phyloP scores from a whole-genome alignment of 306 rosid genomes.

The Ormosia emarginata region DNA sequence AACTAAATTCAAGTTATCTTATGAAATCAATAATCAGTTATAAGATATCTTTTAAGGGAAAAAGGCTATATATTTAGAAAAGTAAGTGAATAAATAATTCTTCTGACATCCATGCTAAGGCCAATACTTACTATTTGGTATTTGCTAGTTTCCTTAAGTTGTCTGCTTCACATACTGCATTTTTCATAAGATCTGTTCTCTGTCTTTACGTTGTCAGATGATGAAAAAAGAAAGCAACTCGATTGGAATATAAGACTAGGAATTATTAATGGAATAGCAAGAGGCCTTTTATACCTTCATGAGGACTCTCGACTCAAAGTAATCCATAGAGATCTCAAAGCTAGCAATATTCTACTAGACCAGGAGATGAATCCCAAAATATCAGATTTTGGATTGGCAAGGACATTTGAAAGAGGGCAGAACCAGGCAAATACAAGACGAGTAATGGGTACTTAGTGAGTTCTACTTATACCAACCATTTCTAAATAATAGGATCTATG shows the following conservation, averaged over 20 bases:
- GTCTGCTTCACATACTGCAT: not conserved
- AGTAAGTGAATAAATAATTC: not conserved
- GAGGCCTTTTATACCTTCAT: conserved; percentile 30
- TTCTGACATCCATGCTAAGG: not conserved
- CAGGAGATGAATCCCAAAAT: conserved; percentile 28
- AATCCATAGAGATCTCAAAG: not conserved
- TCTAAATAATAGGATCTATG: not conserved
- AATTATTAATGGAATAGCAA: conserved; percentile 27
- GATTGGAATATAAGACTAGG: conserved; percentile 1
- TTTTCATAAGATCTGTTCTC: not conserved
- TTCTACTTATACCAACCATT: not conserved
- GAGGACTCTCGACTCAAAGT: conserved; percentile 17
- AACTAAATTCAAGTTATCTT: not conserved
- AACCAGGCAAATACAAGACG: conserved; percentile 20
- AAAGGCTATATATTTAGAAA: not conserved
- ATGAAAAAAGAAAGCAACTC: not conserved
- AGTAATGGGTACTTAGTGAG: conserved; percentile 36
- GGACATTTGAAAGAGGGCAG: conserved; percentile 21
- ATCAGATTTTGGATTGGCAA: conserved; percentile 34
- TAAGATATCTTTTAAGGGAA: not conserved
- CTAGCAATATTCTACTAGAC: conserved; percentile 30
- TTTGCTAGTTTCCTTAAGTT: too few species aligned
- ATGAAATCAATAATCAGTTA: not conserved
- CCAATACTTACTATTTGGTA: not conserved
- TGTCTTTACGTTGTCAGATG: not conserved